Evolutionary conservation across 352 stramenopile genomes (phyloP).

Genomic region (Phytophthora litchii): DNA sequence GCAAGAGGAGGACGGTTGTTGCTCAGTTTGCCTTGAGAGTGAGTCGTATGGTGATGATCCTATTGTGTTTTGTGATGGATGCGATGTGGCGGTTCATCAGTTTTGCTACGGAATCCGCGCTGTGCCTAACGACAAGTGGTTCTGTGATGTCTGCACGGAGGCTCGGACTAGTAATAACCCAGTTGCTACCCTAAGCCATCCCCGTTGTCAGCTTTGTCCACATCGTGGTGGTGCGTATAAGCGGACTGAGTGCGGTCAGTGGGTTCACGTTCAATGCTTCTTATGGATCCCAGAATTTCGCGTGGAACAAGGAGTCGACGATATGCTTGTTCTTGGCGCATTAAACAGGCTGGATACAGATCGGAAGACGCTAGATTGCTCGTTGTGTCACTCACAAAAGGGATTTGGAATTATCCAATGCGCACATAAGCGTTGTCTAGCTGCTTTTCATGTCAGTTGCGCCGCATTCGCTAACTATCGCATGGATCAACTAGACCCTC

Average conservation of each 20-base stretch:
- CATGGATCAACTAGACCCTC: conserved; percentile 57
- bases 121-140: conserved; percentile 82
- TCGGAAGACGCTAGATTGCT: conserved; percentile 66
- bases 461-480: conserved; percentile 62
- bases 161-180: not conserved
- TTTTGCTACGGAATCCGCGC: conserved; percentile 85
- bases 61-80: conserved; percentile 92
- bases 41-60: conserved; percentile 89
- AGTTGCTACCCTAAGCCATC: not conserved
- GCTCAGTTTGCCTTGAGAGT: conserved; percentile 78
- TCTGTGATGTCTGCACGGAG: conserved; percentile 70
- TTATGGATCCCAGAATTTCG: conserved; percentile 85
- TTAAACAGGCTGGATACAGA: conserved; percentile 62
- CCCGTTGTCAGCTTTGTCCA: conserved; percentile 68
- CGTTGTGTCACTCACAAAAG: conserved; percentile 67
- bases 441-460: conserved; percentile 85
- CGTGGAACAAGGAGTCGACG: conserved; percentile 41
- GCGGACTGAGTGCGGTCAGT: conserved; percentile 62
- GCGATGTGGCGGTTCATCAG: conserved; percentile 88
- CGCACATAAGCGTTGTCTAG: conserved; percentile 69
- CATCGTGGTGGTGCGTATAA: conserved; percentile 69
- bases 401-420: conserved; percentile 79
- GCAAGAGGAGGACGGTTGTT: conserved; percentile 46
- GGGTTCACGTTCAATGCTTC: conserved; percentile 88
- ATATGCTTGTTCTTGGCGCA: conserved; percentile 50